Evolutionary conservation across 2,329 filamentous ascomycete species (phyloP).

Genomic region (Fusarium bulbicola): DNA sequence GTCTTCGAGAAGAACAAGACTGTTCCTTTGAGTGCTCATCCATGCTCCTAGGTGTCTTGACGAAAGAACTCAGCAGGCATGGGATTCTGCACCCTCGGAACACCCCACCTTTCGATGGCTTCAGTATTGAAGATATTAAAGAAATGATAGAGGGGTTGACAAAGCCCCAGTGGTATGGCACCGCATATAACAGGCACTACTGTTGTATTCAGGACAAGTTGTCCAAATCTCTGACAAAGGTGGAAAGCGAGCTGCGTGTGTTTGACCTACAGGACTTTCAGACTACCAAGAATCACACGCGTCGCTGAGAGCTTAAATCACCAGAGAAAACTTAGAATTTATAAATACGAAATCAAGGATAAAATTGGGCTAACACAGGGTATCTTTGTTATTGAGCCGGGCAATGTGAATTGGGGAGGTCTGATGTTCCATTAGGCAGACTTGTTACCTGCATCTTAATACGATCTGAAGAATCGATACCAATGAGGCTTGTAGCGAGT

Average conservation of each 20-base stretch:
- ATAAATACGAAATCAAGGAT: background rate
- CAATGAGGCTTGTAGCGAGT: background rate
- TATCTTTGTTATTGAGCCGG: rapidly evolving
- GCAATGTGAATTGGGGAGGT: background rate
- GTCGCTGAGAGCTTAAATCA: background rate
- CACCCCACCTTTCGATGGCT: background rate
- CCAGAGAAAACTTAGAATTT: rapidly evolving
- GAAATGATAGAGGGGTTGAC: rapidly evolving
- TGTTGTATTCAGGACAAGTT: background rate
- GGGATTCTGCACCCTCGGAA: background rate
- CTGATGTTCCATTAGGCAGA: background rate
- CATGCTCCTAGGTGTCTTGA: background rate
- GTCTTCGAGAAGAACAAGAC: rapidly evolving
- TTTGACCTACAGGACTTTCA: background rate
- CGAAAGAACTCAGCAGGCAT: background rate
- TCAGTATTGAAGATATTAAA: background rate
- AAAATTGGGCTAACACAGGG: rapidly evolving
- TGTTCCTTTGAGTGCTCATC: constrained; percentile 5
- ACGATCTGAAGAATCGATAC: background rate
- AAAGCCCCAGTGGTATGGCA: rapidly evolving
- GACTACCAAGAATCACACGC: rapidly evolving
- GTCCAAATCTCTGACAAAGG: rapidly evolving
- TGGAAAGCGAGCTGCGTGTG: background rate
- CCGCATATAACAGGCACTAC: rapidly evolving
- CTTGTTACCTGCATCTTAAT: rapidly evolving